phyloP scores from a whole-genome alignment of 768 basidiomycete species.

The Boletus rex-veris region DNA sequence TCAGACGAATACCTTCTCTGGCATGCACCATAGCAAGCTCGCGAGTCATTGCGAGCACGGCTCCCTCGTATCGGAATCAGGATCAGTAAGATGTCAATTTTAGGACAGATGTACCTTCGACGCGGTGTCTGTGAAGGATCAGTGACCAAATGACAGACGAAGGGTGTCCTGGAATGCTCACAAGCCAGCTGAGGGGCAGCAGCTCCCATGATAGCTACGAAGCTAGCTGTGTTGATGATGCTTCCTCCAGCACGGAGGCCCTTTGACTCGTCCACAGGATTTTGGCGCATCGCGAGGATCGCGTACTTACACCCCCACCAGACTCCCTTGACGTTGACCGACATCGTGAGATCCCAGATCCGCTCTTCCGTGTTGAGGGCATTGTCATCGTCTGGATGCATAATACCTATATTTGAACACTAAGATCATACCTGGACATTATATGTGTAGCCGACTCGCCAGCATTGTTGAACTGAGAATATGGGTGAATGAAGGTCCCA shows the following conservation, averaged over 20 bases:
- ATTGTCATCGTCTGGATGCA: conserved; percentile 94
- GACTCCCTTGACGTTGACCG: conserved; percentile 96
- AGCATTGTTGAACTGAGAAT: conserved; percentile 85
- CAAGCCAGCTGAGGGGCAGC: conserved; percentile 99
- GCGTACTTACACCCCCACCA: conserved; percentile 99
- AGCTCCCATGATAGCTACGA: conserved; percentile 93
- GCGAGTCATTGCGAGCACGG: conserved; percentile 97
- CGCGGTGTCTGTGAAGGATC: conserved; percentile 68
- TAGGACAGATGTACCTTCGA: conserved; percentile 62
- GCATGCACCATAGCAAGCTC: conserved; percentile 99
- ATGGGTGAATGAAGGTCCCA: neutral
- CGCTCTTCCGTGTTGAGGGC: conserved; percentile 95
- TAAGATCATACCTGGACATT: neutral
- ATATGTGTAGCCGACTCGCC: conserved; percentile 39
- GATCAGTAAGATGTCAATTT: conserved; percentile 2
- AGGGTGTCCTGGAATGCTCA: conserved; percentile 28
- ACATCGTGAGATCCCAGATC: conserved; percentile 93
- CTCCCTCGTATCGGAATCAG: conserved; percentile 54
- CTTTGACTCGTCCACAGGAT: conserved; percentile 76
- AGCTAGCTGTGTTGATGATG: conserved; percentile 98
- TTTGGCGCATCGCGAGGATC: conserved; percentile 93
- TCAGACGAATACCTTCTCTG: conserved; percentile 92
- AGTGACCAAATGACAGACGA: neutral
- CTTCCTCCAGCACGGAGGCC: conserved; percentile 81
- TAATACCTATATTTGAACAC: conserved; percentile 63